Evolutionary conservation across 495 filamentous ascomycete genomes (phyloP), one percentile per base, ranked within the genome.

Genomic region (Penicillium pulvis): DNA sequence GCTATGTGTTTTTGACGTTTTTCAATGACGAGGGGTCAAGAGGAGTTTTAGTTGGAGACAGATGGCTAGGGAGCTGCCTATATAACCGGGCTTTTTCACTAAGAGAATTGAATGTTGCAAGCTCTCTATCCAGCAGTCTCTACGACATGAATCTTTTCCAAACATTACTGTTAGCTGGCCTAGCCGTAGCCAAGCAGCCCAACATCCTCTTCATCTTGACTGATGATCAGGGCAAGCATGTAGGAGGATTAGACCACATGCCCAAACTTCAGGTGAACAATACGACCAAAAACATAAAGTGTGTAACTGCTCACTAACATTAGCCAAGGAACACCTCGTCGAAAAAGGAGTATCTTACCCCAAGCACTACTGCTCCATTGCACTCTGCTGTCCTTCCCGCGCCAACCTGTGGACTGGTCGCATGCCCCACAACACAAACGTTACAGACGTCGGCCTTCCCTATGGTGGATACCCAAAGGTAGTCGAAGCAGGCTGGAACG

Each of bases 401-500:
- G 84, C 82, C 0, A 82, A 77, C n/a, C 60, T 87, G 7, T 81
- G 71, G 81, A 87, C 85, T 2, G 86, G 86, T 7, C 81, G 82
- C 63, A 75, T 79, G 45, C 80, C 84, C 6, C 87, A 89, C 70
- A 89, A 89, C 62, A 88, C 87, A 39, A 90, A 90, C 62, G 84
- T 90, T 4, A 88, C 87, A 2, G 82, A 87, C 50, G 81, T 90
- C 5, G 68, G 60, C 26, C 80, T 80, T 1, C 87, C 83, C 6
- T 78, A 85, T 56, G 83, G 84, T 12, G 87, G 85, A 5, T 89
- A 87, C 48, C 86, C 85, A 12, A 87, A 88, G 57, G 83, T 90
- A 47, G 68, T 87, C 41, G 64, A 62, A 19, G 79, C 83, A 30
- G 85, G 87, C 2, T 74, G 82, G 56, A 89, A 90, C 62, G 77